Evolutionary conservation across 139 green algal species (phyloP).

Genomic region (Coelastrella sp.): DNA sequence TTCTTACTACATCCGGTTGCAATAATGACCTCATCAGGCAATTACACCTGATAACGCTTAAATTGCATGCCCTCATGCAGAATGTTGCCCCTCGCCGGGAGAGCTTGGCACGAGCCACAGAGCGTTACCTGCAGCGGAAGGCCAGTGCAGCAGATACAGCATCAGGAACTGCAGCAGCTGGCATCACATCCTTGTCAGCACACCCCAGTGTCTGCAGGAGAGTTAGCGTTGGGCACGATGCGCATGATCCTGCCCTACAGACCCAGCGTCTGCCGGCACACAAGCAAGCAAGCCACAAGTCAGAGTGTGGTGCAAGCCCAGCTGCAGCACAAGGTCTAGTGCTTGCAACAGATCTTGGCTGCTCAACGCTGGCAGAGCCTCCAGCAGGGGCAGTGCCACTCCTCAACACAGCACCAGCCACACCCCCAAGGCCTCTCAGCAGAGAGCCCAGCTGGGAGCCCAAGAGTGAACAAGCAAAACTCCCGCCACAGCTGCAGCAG

Average conservation of each 20-base stretch:
- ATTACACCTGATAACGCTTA: neutral
- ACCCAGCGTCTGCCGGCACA: neutral
- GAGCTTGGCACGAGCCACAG: conserved; percentile 32
- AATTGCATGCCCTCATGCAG: neutral
- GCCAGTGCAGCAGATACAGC: conserved; percentile 1
- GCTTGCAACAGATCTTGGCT: too few relatives aligned
- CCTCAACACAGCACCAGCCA: neutral
- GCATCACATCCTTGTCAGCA: neutral
- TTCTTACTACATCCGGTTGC: neutral
- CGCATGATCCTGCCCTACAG: neutral
- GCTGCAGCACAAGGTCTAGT: neutral
- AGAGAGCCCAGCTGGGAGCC: neutral
- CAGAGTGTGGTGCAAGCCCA: neutral
- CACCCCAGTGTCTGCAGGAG: neutral
- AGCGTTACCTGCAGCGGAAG: conserved; percentile 36
- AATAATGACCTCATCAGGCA: neutral
- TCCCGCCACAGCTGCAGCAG: neutral
- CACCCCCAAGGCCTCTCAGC: neutral
- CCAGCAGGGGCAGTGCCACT: neutral
- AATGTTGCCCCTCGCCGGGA: conserved; percentile 7
- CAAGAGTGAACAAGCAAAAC: neutral
- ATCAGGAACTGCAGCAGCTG: neutral
- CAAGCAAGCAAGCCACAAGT: neutral
- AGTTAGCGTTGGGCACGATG: neutral
- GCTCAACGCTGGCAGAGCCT: neutral